Evolutionary conservation across 805 yeast species (phyloP).

Genomic region (Yarrowia alimentaria): DNA sequence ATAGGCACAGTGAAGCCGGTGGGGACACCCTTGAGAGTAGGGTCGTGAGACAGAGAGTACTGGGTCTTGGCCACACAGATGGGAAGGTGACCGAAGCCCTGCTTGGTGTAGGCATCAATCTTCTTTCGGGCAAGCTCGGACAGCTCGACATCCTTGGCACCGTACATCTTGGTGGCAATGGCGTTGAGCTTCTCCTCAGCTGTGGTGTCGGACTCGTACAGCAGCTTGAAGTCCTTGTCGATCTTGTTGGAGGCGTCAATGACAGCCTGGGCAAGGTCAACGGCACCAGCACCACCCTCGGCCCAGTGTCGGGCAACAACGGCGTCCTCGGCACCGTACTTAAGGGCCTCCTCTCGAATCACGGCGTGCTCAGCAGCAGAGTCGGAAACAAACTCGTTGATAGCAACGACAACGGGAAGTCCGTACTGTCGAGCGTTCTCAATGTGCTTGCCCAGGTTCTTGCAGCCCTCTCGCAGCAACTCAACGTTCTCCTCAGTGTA

Average conservation of each 20-base stretch:
- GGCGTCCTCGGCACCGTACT: constrained; percentile 91
- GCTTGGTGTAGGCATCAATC: constrained; percentile 75
- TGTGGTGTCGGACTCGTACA: constrained; percentile 62
- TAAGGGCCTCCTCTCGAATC: constrained; percentile 72
- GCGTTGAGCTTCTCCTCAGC: constrained; percentile 77
- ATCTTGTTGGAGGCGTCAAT: constrained; percentile 60
- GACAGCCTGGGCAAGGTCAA: constrained; percentile 79
- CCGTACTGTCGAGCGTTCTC: constrained; percentile 80
- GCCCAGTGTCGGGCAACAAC: constrained; percentile 94
- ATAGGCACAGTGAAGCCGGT: constrained; percentile 91
- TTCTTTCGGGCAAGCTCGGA: constrained; percentile 78
- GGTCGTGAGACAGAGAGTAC: constrained; percentile 93
- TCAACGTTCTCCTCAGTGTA: constrained; percentile 81
- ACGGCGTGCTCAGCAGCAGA: constrained; percentile 74
- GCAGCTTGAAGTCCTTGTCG: constrained; percentile 54
- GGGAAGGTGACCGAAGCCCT: constrained; percentile 89
- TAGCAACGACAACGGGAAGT: constrained; percentile 91
- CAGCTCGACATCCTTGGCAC: constrained; percentile 81
- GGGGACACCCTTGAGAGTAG: constrained; percentile 91
- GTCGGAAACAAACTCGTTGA: constrained; percentile 83
- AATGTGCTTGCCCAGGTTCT: constrained; percentile 88
- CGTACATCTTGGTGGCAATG: constrained; percentile 88
- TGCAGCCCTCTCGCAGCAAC: constrained; percentile 73
- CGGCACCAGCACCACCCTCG: constrained; percentile 89
- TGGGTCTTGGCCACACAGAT: constrained; percentile 98